Evolutionary conservation across 2,329 filamentous ascomycete species (phyloP).

Genomic region (Stagonosporopsis rhizophila): DNA sequence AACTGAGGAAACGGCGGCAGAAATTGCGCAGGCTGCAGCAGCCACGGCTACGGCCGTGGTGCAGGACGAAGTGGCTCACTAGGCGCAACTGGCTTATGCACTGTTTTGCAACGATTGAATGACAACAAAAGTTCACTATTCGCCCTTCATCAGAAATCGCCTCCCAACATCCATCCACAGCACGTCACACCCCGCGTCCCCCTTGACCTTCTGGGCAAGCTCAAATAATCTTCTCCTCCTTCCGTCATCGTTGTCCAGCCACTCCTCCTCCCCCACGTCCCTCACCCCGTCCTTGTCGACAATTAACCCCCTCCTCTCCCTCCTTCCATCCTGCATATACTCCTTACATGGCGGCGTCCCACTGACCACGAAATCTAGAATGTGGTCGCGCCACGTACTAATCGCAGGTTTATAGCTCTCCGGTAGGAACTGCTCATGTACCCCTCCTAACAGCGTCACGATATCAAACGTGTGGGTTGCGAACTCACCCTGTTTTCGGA

Average conservation of each 20-base stretch:
- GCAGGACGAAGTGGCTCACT: slow-evolving; percentile 1
- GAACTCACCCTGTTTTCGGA: slow-evolving; percentile 18
- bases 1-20: slow-evolving; percentile 10
- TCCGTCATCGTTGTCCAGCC: slow-evolving; percentile 13
- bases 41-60: slow-evolving; percentile 5
- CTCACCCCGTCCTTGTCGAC: slow-evolving; percentile 17
- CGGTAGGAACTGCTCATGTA: slow-evolving; percentile 20
- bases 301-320: slow-evolving; percentile 11
- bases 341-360: slow-evolving; percentile 18
- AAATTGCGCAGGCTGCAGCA: slow-evolving; percentile 6
- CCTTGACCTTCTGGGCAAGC: slow-evolving; percentile 17
- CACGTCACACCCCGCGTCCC: slow-evolving; percentile 20
- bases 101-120: slow-evolving; percentile 4
- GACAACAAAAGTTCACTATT: slow-evolving; percentile 16
- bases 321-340: slow-evolving; percentile 3
- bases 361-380: slow-evolving; percentile 21
- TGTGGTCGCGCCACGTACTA: slow-evolving; percentile 17
- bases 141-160: slow-evolving; percentile 27
- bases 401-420: slow-evolving; percentile 15
- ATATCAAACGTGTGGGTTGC: slow-evolving; percentile 31
- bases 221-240: slow-evolving; percentile 20
- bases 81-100: background rate
- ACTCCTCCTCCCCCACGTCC: slow-evolving; percentile 17
- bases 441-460: slow-evolving; percentile 23
- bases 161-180: slow-evolving; percentile 26